A percentile compares a stretch with the other conserved stretches of the same genome.
Conservation (phyloP, 2,329 filamentous ascomycete species). For the Paecilomyces fulvus region DNA sequence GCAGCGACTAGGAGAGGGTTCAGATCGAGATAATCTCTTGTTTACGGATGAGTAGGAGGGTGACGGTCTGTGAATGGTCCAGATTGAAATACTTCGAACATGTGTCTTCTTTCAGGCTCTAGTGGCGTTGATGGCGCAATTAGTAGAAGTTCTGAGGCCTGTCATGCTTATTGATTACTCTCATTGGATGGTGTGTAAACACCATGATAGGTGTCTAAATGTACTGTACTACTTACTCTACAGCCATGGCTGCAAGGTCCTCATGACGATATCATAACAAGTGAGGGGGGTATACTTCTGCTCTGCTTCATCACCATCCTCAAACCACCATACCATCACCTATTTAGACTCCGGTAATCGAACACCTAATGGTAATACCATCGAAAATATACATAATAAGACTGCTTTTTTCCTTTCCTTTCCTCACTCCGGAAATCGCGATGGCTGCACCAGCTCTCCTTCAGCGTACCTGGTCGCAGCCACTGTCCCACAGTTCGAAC, state of each 20-base stretch:
- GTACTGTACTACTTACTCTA: not conserved
- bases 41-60: no score
- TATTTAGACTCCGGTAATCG: not conserved
- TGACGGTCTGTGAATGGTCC: no score
- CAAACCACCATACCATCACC: not conserved
- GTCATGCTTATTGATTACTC: not conserved
- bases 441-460: slow-evolving; percentile 36
- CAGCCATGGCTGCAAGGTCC: not conserved
- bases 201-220: not conserved
- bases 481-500: slow-evolving; percentile 65
- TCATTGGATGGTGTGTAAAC: not conserved
- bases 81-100: no score
- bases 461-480: slow-evolving; percentile 47
- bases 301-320: not conserved
- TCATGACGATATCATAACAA: not conserved
- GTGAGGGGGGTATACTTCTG: not conserved
- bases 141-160: not conserved
- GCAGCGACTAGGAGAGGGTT: no score
- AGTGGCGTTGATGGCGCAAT: not conserved
- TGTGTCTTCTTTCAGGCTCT: not conserved
- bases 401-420: not conserved
- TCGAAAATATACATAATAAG: not conserved
- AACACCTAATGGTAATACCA: not conserved
- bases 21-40: no score
- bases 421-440: slow-evolving; percentile 26